Conservation (phyloP, 2,329 filamentous ascomycete species). For the Fusarium agapanthi region DNA sequence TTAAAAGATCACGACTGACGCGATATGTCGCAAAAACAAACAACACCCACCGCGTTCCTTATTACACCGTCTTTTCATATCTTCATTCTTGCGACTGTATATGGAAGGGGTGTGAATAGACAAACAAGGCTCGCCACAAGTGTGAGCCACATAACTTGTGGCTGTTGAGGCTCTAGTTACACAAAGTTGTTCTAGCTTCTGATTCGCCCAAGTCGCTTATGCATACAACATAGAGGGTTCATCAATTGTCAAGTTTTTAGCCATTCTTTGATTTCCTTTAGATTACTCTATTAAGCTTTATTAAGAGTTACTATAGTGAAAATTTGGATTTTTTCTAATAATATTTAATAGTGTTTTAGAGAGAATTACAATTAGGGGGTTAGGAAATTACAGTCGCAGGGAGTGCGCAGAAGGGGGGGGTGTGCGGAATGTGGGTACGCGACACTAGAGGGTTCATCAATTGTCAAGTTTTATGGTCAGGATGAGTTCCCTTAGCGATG, state of each 20-base stretch:
- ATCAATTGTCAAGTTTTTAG: too few relatives aligned
- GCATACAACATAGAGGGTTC: neutral
- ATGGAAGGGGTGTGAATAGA: conserved; percentile 1
- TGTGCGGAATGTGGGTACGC: too few relatives aligned
- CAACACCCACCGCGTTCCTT: neutral
- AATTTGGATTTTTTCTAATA: too few relatives aligned
- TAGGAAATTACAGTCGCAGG: too few relatives aligned
- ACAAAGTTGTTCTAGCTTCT: neutral
- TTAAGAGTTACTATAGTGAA: too few relatives aligned
- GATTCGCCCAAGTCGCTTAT: neutral
- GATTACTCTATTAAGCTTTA: too few relatives aligned
- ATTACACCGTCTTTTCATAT: conserved; percentile 36
- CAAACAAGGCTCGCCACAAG: neutral
- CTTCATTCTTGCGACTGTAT: neutral
- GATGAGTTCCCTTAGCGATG: neutral
- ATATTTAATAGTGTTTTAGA: too few relatives aligned
- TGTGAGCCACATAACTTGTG: neutral
- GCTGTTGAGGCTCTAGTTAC: neutral
- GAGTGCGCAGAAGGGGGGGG: too few relatives aligned
- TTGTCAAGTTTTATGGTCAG: too few relatives aligned
- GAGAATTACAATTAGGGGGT: too few relatives aligned
- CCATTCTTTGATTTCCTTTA: too few relatives aligned
- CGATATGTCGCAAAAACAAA: conserved; percentile 16
- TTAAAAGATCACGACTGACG: conserved; percentile 17
- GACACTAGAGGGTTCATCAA: neutral